Evolutionary conservation across 192 early-diverging fungal genomes (phyloP).

Genomic region (Thamnidium elegans): DNA sequence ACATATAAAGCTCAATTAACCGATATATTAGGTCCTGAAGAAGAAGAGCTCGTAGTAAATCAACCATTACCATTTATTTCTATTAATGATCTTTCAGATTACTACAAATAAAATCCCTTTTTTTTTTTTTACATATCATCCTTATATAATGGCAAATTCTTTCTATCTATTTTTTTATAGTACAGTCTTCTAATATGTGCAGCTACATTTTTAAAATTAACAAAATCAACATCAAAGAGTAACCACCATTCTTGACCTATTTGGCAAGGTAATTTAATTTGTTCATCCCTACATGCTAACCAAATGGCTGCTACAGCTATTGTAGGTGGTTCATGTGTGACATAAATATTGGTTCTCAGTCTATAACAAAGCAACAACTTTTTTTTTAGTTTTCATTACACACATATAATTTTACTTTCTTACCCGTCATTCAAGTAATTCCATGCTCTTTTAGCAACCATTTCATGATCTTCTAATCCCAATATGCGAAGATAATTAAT

Average conservation of each 20-base stretch:
- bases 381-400: too few species aligned
- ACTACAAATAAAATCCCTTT: not conserved
- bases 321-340: constrained; percentile 71
- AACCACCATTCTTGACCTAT: constrained; percentile 34
- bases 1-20: constrained; percentile 10
- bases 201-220: constrained; percentile 52
- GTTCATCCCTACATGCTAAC: constrained; percentile 67
- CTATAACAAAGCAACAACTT: too few species aligned
- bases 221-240: constrained; percentile 25
- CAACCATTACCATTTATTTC: too few species aligned
- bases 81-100: not conserved
- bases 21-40: not conserved
- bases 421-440: constrained; percentile 92
- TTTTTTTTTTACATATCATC: constrained; percentile 43
- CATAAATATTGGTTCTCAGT: constrained; percentile 67
- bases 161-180: constrained; percentile 40
- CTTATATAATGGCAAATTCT: constrained; percentile 54
- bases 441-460: constrained; percentile 86
- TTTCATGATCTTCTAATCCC: constrained; percentile 68
- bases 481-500: constrained; percentile 84
- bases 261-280: constrained; percentile 59
- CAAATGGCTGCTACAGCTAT: constrained; percentile 88
- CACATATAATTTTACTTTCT: not conserved
- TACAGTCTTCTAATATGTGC: constrained; percentile 63
- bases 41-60: not conserved